Percentiles rank a stretch among this genome's conserved stretches.
Evolutionary conservation across 257 asterid genomes (phyloP).

Genomic region (Schizonepeta tenuifolia): DNA sequence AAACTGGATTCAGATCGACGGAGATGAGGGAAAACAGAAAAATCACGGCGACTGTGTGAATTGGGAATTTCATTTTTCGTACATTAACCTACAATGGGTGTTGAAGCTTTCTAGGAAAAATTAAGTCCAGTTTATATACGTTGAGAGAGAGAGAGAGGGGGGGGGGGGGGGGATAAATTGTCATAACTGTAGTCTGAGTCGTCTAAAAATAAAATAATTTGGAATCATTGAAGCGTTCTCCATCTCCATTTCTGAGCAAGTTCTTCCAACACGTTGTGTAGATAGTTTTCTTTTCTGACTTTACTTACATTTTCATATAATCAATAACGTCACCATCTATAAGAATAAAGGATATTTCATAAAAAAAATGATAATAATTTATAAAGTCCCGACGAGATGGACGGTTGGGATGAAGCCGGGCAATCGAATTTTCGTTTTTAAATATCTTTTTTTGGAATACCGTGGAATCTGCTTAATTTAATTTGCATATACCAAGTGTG

Average conservation of each 20-base stretch:
- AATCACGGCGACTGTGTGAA: neutral
- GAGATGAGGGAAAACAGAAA: constrained; percentile 22
- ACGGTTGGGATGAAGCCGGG: too few relatives aligned
- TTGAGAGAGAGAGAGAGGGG: neutral
- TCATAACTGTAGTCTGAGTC: neutral
- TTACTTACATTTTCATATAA: neutral
- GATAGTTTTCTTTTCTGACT: neutral
- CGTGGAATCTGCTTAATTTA: neutral
- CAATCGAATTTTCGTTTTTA: too few relatives aligned
- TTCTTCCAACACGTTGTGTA: neutral
- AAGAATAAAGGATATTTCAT: neutral
- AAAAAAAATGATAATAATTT: too few relatives aligned
- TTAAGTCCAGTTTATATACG: neutral
- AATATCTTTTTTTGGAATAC: neutral
- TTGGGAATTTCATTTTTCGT: constrained; percentile 33
- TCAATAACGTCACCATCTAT: neutral
- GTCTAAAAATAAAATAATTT: neutral
- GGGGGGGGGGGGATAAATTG: neutral
- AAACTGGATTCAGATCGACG: constrained; percentile 24
- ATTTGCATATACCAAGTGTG: neutral
- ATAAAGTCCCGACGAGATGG: too few relatives aligned
- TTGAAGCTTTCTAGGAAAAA: neutral
- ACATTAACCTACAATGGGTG: neutral
- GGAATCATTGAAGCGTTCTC: neutral
- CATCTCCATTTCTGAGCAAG: neutral